Evolutionary conservation across 768 basidiomycete species (phyloP).

Genomic region (Kwoniella shandongensis): DNA sequence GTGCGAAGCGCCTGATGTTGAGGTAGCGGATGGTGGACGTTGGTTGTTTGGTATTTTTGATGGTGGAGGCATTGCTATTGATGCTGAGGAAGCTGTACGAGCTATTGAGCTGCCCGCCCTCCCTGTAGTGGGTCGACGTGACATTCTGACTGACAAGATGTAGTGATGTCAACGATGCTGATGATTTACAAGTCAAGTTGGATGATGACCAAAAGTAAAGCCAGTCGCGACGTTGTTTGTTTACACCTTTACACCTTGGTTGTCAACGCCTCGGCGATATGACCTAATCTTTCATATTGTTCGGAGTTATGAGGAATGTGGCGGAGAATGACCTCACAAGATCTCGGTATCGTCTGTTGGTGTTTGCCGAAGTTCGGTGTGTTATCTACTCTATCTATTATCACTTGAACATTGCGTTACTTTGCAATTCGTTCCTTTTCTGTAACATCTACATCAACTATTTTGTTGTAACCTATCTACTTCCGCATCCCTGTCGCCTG

Average conservation of each 20-base stretch:
- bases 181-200: background rate
- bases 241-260: conserved; percentile 20
- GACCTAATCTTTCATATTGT: too few relatives aligned
- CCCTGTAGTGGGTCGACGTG: conserved; percentile 27
- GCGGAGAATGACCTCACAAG: background rate
- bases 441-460: too few relatives aligned
- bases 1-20: conserved; percentile 23
- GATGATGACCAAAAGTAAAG: conserved; percentile 16
- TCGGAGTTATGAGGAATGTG: conserved; percentile 6
- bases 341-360: background rate
- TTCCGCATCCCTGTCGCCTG: too few relatives aligned
- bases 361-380: too few relatives aligned
- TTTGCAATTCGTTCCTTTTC: too few relatives aligned
- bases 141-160: conserved; percentile 27
- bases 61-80: conserved; percentile 47
- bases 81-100: conserved; percentile 33
- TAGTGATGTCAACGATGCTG: background rate
- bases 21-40: conserved; percentile 38
- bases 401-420: too few relatives aligned
- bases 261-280: too few relatives aligned
- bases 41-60: conserved; percentile 28
- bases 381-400: too few relatives aligned
- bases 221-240: conserved; percentile 39
- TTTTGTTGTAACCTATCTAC: too few relatives aligned
- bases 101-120: conserved; percentile 14